Percentiles rank a stretch among this genome's conserved stretches.
Conservation (phyloP, 257 asterid species). For the Asclepias syriaca region DNA sequence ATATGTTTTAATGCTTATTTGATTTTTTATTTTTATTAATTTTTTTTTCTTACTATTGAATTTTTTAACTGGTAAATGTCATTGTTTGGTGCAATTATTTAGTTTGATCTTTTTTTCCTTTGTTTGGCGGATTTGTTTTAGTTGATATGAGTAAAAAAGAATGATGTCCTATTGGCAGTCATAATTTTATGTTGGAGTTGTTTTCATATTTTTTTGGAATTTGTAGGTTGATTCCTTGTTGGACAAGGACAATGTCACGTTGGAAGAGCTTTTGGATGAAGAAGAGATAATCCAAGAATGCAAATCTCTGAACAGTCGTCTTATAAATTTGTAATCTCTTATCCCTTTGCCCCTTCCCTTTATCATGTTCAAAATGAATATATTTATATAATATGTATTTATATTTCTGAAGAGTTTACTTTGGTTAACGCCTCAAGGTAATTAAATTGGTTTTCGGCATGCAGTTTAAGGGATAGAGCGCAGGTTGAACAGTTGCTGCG, state of each 20-base stretch:
- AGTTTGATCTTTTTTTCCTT: background rate
- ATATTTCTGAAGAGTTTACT: background rate
- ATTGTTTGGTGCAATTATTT: background rate
- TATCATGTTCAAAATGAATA: background rate
- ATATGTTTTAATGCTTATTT: background rate
- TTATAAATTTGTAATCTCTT: conserved; percentile 71
- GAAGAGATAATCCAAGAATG: conserved; percentile 99
- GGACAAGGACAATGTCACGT: conserved; percentile 78
- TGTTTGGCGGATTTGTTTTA: background rate
- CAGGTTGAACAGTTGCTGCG: conserved; percentile 87
- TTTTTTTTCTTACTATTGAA: background rate
- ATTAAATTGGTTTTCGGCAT: background rate
- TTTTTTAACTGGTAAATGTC: background rate
- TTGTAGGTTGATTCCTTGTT: conserved; percentile 84
- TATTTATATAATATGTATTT: too few species aligned
- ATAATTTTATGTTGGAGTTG: background rate
- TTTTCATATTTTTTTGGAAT: background rate
- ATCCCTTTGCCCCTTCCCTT: background rate
- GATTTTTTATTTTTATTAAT: background rate
- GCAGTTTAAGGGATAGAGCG: conserved; percentile 87
- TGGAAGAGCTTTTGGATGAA: conserved; percentile 98
- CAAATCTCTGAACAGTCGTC: conserved; percentile 96
- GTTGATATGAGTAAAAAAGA: background rate
- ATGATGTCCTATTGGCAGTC: background rate
- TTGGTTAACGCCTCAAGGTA: background rate